Evolutionary conservation across 805 yeast genomes (phyloP), one percentile per base, ranked within the genome.

Genomic region (Maudiozyma bulderi): DNA sequence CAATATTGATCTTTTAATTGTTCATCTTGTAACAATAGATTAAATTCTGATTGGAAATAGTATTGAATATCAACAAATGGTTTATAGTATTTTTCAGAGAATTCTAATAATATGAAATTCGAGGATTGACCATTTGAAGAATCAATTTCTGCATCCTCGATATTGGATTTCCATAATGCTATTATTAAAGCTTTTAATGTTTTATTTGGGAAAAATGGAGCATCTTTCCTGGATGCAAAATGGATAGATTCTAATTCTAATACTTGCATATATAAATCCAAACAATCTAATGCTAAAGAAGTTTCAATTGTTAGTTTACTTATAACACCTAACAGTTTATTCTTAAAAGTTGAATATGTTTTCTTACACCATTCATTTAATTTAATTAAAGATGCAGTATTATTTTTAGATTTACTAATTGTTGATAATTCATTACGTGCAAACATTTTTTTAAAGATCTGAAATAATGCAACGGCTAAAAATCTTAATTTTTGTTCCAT

Each of bases 11-110:
- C 57, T 3, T 44, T 39, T 8, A 46, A 47, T 35, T 64, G 59
- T 50, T 61, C 55, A 10, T 62, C 66, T 13, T 57, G 44, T 8
- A 59, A 52, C 6, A 67, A 57, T 29, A 54, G 49, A n/a, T 55
- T 55, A 26, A 80, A 62, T 55, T 76, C 81, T 38, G 73, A 69
- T 59, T 83, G 80, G 55, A 86, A 82, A 59, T 82, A 85, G 60
- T 72, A 87, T 56, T 89, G 86, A 50, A 91, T 66, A 62, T 91
- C 99, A 72, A 86, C 86, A 63, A 76, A 78, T 55, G 73, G 73
- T 32, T 59, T 58, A 58, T 82, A 82, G 52, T 76, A 80, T 30
- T 69, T 70, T 26, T 74, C 79, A 31, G 72, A 57, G 58, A 85
- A 86, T 60, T 84, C 87, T 45, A 72, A 62, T 13, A 79, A 51